Percentiles rank a stretch among this genome's conserved stretches.
These are phyloP conservation scores for Trypanosoma cruzi DNA, from an alignment of 208 protist species.

Conservation along the genomic window DNA sequence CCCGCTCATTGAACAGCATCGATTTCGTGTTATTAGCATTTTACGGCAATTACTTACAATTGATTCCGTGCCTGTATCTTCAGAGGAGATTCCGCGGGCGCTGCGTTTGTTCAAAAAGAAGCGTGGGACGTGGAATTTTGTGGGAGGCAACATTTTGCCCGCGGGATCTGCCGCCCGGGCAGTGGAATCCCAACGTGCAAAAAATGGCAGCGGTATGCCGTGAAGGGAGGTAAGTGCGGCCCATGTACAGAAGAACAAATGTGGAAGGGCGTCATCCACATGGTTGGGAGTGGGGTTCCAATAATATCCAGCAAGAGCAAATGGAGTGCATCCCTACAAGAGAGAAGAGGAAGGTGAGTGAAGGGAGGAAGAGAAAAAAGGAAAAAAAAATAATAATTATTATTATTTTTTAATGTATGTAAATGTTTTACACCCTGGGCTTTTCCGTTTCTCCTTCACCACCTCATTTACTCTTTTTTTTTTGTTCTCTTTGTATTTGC, in stretches of 20 bases:
- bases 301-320: background rate
- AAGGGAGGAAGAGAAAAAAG: background rate
- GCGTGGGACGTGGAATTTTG: background rate
- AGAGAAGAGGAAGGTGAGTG: no score
- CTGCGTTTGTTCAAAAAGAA: conserved; percentile 17
- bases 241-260: background rate
- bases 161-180: background rate
- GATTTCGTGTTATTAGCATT: conserved; percentile 28
- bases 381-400: no score
- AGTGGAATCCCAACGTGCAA: conserved; percentile 4
- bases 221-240: background rate
- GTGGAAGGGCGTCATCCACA: background rate
- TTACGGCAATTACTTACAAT: conserved; percentile 17
- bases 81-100: conserved; percentile 24
- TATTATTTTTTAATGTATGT: background rate
- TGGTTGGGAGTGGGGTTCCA: background rate
- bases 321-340: background rate
- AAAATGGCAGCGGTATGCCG: background rate
- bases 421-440: background rate
- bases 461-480: background rate
- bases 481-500: background rate
- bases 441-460: background rate
- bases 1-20: background rate
- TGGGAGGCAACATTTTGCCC: background rate
- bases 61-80: conserved; percentile 7